phyloP scores from a whole-genome alignment of 768 basidiomycete genomes.

The Leccinum boreale region DNA sequence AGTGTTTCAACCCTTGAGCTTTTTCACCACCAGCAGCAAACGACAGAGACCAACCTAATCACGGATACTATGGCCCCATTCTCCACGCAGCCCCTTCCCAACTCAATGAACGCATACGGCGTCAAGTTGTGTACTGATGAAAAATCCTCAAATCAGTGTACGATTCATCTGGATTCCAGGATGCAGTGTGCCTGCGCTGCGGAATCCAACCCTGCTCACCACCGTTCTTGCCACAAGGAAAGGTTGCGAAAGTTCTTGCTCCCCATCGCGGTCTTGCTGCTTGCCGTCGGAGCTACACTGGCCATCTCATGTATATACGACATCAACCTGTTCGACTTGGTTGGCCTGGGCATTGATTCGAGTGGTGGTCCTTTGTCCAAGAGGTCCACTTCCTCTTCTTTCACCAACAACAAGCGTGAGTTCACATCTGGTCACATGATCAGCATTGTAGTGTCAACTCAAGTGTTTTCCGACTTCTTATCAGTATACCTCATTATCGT shows the following conservation, averaged over 20 bases:
- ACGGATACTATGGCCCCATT: constrained; percentile 24
- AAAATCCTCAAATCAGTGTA: constrained; percentile 23
- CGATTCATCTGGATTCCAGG: constrained; percentile 18
- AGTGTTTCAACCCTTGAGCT: background rate
- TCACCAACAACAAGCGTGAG: constrained; percentile 43
- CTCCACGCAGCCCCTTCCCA: constrained; percentile 27
- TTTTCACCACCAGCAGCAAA: constrained; percentile 1
- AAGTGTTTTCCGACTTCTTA: background rate
- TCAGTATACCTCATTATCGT: constrained; percentile 61
- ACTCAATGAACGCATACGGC: constrained; percentile 20
- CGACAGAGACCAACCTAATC: constrained; percentile 8
- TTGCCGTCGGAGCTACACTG: constrained; percentile 31
- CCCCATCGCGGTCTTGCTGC: constrained; percentile 32
- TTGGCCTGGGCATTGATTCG: constrained; percentile 26
- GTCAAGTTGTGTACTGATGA: constrained; percentile 9
- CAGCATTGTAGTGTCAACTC: background rate
- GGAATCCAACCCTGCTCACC: constrained; percentile 18
- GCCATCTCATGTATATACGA: constrained; percentile 32
- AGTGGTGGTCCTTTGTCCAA: constrained; percentile 28
- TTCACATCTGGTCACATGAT: constrained; percentile 1
- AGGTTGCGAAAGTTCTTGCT: constrained; percentile 34
- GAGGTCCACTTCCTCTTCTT: constrained; percentile 28
- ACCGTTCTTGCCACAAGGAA: constrained; percentile 32
- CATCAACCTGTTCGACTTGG: constrained; percentile 19
- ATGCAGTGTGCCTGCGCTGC: constrained; percentile 20